Evolutionary conservation across 306 rosid genomes (phyloP).

Genomic region (Citrullus colocynthis): DNA sequence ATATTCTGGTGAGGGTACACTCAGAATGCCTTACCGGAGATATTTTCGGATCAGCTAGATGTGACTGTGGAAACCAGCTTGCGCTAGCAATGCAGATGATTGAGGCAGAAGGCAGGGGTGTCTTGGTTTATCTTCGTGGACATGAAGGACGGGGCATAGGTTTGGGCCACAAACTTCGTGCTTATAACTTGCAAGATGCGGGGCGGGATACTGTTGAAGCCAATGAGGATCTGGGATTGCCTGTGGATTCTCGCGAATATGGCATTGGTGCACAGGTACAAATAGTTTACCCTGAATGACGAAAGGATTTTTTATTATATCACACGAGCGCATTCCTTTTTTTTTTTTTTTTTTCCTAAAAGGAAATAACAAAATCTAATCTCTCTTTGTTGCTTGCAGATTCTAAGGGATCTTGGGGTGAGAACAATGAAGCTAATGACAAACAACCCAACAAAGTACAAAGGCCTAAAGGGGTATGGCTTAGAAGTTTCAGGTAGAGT

Average conservation of each 20-base stretch:
- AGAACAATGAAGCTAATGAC: constrained; percentile 82
- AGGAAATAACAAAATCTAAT: neutral
- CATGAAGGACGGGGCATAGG: constrained; percentile 97
- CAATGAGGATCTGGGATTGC: constrained; percentile 87
- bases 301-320: neutral
- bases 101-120: constrained; percentile 87
- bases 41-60: constrained; percentile 91
- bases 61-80: constrained; percentile 87
- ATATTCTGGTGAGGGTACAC: constrained; percentile 87
- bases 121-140: constrained; percentile 78
- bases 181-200: constrained; percentile 74
- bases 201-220: constrained; percentile 93
- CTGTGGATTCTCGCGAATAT: constrained; percentile 88
- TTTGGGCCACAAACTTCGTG: constrained; percentile 92
- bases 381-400: constrained; percentile 20
- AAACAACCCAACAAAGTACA: constrained; percentile 74
- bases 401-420: constrained; percentile 65
- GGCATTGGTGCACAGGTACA: constrained; percentile 91
- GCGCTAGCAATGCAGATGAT: constrained; percentile 89
- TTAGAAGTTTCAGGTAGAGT: constrained; percentile 59
- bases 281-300: neutral
- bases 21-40: constrained; percentile 98
- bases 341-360: too few relatives aligned
- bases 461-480: constrained; percentile 82
- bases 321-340: neutral